phyloP scores from a whole-genome alignment of 192 early-diverging fungal genomes.

The Phlyctochytrium bullatum region DNA sequence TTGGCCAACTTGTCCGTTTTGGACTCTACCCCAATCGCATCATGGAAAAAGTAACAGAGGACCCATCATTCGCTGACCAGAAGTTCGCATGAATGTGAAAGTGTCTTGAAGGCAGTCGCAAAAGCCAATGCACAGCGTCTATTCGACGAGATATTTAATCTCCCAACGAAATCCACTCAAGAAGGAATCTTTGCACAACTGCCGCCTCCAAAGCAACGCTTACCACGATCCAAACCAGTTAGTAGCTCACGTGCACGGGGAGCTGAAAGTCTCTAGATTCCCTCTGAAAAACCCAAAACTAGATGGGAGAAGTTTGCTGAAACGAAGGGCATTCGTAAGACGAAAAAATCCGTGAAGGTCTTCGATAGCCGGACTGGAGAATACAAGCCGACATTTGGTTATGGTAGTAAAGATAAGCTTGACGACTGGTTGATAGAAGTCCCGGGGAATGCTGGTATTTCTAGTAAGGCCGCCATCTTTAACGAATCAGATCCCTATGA shows the following conservation, averaged over 20 bases:
- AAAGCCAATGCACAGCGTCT: conserved; percentile 82
- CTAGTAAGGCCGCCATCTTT: conserved; percentile 10
- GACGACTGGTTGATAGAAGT: conserved; percentile 96
- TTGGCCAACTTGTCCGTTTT: conserved; percentile 77
- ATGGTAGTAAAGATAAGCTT: conserved; percentile 69
- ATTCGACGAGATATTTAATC: conserved; percentile 84
- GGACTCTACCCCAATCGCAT: conserved; percentile 79
- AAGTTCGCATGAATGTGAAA: conserved; percentile 12
- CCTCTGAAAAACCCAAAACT: conserved; percentile 85
- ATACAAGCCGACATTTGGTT: conserved; percentile 88
- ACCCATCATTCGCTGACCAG: conserved; percentile 2
- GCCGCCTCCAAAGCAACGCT: conserved; percentile 57
- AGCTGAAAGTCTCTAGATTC: conserved; percentile 54
- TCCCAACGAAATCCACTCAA: conserved; percentile 63
- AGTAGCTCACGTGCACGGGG: conserved; percentile 1
- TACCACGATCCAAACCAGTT: conserved; percentile 89
- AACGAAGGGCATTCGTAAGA: conserved; percentile 87
- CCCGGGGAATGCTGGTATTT: conserved; percentile 62
- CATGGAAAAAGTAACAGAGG: conserved; percentile 35
- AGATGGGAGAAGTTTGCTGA: conserved; percentile 99
- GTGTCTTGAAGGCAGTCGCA: conserved; percentile 46
- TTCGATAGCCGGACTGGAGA: conserved; percentile 81
- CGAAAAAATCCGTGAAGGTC: conserved; percentile 79
- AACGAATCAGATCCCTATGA: conserved; percentile 68
- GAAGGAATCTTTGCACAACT: conserved; percentile 78